Conservation (phyloP, 306 rosid genomes). For the Alnus rubra region DNA sequence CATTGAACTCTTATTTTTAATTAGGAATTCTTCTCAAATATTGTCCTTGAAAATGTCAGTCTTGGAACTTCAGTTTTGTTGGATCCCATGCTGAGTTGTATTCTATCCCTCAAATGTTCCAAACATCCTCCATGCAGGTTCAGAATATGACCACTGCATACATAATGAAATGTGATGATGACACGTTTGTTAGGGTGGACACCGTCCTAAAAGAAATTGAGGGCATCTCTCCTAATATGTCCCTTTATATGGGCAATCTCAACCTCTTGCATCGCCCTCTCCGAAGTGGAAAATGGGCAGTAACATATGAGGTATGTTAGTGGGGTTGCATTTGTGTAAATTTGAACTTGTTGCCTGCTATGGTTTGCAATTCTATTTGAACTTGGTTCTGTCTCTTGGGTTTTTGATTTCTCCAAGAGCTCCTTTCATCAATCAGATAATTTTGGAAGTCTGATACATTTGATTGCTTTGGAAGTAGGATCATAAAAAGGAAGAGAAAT, state of each 20-base stretch:
- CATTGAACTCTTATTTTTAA: background rate
- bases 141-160: slow-evolving; percentile 77
- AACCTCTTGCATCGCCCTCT: slow-evolving; percentile 98
- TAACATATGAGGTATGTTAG: slow-evolving; percentile 75
- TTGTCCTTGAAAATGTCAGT: background rate
- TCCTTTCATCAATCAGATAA: background rate
- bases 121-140: slow-evolving; percentile 53
- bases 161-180: slow-evolving; percentile 93
- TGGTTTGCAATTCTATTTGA: background rate
- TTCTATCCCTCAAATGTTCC: slow-evolving; percentile 17
- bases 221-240: slow-evolving; percentile 50
- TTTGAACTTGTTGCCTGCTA: slow-evolving; percentile 12
- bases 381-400: background rate
- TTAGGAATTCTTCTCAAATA: background rate
- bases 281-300: slow-evolving; percentile 94
- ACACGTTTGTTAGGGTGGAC: slow-evolving; percentile 80
- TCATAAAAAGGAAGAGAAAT: background rate
- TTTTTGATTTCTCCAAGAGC: background rate
- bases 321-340: slow-evolving; percentile 17
- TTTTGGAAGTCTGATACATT: background rate
- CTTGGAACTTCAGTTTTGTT: background rate
- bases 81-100: background rate
- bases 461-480: slow-evolving; percentile 4
- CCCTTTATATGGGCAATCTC: slow-evolving; percentile 97
- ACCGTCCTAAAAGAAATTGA: slow-evolving; percentile 78